A percentile compares a stretch with the other conserved stretches of the same genome.
Conservation (phyloP, 2,329 filamentous ascomycete genomes). For the Ceratocystis smalleyi region DNA sequence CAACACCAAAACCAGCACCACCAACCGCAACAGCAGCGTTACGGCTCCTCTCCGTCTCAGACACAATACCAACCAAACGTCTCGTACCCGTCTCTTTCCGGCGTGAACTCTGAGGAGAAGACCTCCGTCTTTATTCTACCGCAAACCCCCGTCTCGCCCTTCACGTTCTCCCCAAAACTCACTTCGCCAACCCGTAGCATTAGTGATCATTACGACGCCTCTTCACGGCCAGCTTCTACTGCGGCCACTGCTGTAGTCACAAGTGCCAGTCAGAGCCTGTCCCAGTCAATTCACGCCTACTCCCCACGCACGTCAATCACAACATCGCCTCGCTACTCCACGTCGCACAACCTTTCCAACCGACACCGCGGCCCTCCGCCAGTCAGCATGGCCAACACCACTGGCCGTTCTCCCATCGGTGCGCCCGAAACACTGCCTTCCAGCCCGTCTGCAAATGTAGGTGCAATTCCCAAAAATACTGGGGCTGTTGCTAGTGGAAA, state of each 20-base stretch:
- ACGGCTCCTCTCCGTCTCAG: neutral
- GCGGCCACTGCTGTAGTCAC: neutral
- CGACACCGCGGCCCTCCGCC: neutral
- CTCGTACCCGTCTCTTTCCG: neutral
- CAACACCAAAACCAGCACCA: neutral
- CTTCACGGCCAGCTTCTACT: neutral
- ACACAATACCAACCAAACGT: neutral
- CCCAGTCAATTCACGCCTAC: neutral
- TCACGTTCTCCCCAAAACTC: constrained; percentile 28
- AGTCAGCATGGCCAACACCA: constrained; percentile 1
- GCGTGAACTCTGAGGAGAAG: constrained; percentile 23
- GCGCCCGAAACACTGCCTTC: neutral
- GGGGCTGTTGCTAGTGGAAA: neutral
- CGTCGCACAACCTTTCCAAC: neutral
- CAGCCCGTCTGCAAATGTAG: neutral
- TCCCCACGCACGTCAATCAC: neutral
- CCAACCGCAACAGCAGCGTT: neutral
- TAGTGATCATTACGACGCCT: neutral
- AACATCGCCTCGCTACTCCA: neutral
- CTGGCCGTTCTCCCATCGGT: neutral
- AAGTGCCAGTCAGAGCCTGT: neutral
- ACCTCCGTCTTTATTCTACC: constrained; percentile 26
- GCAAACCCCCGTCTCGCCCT: constrained; percentile 31
- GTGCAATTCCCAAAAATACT: neutral
- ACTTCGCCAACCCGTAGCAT: neutral